These are phyloP conservation scores for Ampelomyces quisqualis DNA, from an alignment of 2,329 filamentous ascomycete species.

Conservation along the genomic window DNA sequence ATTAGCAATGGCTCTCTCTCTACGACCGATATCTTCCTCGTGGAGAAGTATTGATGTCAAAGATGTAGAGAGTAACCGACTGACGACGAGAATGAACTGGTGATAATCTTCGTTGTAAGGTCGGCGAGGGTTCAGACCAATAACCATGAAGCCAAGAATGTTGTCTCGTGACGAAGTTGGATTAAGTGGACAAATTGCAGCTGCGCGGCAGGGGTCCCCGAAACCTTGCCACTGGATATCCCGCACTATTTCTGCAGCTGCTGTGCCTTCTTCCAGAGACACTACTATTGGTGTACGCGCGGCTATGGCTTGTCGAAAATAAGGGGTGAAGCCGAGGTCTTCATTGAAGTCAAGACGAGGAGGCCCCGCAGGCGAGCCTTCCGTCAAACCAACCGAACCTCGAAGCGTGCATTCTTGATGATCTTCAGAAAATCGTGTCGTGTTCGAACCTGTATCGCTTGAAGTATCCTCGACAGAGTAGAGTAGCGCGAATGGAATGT, in stretches of 20 bases:
- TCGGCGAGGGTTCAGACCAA: slow-evolving; percentile 44
- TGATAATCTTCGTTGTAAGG: slow-evolving; percentile 45
- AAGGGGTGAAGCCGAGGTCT: slow-evolving; percentile 19
- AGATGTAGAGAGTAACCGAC: slow-evolving; percentile 42
- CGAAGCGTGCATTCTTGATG: slow-evolving; percentile 21
- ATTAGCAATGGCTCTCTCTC: slow-evolving; percentile 34
- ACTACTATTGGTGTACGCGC: slow-evolving; percentile 31
- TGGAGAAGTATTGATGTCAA: slow-evolving; percentile 45
- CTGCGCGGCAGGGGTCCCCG: slow-evolving; percentile 36
- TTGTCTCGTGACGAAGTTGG: slow-evolving; percentile 36
- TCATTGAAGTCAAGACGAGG: slow-evolving; percentile 22
- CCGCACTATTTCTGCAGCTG: slow-evolving; percentile 25
- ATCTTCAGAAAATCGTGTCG: slow-evolving; percentile 8
- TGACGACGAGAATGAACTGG: slow-evolving; percentile 39
- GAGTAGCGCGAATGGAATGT: slow-evolving; percentile 29
- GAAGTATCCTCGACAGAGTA: slow-evolving; percentile 24
- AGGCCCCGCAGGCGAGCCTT: slow-evolving; percentile 25
- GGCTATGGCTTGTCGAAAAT: slow-evolving; percentile 34
- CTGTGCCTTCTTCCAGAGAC: slow-evolving; percentile 31
- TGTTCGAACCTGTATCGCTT: slow-evolving; percentile 6
- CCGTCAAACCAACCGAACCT: slow-evolving; percentile 23
- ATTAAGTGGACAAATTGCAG: slow-evolving; percentile 41
- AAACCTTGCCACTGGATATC: slow-evolving; percentile 38
- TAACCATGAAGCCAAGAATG: slow-evolving; percentile 44
- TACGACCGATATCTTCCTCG: slow-evolving; percentile 41